Evolutionary conservation across 345 rosid species (phyloP).

Genomic region (thale cress (Arabidopsis thaliana)): DNA sequence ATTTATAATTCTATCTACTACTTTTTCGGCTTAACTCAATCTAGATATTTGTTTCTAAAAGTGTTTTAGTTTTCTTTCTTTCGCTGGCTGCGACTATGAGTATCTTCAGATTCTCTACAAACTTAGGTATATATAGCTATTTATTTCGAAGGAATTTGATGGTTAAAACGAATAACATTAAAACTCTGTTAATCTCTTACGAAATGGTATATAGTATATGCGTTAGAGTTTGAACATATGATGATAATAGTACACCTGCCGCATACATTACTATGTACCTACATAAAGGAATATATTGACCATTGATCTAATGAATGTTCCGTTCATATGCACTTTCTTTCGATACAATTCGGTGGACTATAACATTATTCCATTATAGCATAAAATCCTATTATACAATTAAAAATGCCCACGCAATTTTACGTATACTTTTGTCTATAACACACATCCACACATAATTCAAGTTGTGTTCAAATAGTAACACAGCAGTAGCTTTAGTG

Average conservation of each 20-base stretch:
- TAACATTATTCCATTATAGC: slow-evolving; percentile 8
- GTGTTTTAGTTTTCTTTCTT: background rate
- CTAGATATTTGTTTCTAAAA: background rate
- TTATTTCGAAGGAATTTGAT: background rate
- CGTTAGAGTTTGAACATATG: background rate
- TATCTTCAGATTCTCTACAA: background rate
- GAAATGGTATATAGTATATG: background rate
- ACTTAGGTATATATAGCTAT: background rate
- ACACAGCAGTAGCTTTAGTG: background rate
- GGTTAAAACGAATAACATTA: background rate
- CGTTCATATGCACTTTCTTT: slow-evolving; percentile 24
- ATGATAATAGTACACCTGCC: background rate
- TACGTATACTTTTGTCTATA: background rate
- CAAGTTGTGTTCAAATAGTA: background rate
- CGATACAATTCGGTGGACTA: slow-evolving; percentile 14
- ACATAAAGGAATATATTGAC: slow-evolving; percentile 27
- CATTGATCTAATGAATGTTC: slow-evolving; percentile 20
- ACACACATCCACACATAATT: background rate
- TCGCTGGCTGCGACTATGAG: background rate
- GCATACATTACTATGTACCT: slow-evolving; percentile 9
- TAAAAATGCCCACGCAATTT: slow-evolving; percentile 7
- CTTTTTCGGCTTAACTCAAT: background rate
- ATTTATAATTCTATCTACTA: background rate
- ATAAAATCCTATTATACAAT: background rate
- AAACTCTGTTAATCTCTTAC: background rate